Conservation (phyloP, 495 filamentous ascomycete species). For the Penicillium diatomitis region DNA sequence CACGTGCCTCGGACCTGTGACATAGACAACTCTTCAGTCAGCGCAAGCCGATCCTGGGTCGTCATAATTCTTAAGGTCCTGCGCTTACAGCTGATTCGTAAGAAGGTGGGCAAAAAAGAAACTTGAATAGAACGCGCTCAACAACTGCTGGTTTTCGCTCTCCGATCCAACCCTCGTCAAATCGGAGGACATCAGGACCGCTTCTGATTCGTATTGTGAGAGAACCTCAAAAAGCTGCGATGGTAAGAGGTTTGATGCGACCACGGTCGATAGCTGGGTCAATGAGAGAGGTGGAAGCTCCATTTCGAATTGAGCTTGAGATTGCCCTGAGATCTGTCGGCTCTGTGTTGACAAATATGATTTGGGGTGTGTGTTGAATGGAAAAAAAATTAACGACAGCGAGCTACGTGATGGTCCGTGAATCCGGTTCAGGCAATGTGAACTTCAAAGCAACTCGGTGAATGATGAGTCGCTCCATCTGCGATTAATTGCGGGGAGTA, state of each 20-base stretch:
- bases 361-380: neutral
- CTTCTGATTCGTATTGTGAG: conserved; percentile 36
- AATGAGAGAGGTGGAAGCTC: conserved; percentile 25
- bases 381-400: neutral
- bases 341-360: no score
- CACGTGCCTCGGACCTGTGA: conserved; percentile 43
- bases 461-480: no score
- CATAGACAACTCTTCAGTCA: neutral
- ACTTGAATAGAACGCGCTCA: conserved; percentile 41
- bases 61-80: no score
- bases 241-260: conserved; percentile 25
- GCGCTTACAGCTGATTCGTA: conserved; percentile 40
- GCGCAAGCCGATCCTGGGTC: no score
- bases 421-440: no score
- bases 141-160: conserved; percentile 15
- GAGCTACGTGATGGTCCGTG: no score
- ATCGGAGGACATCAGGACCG: conserved; percentile 23
- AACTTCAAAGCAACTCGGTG: no score
- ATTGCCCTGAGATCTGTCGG: neutral
- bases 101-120: conserved; percentile 46
- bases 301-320: conserved; percentile 13
- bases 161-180: conserved; percentile 4
- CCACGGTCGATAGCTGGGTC: conserved; percentile 31
- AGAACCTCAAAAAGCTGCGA: conserved; percentile 35
- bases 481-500: conserved; percentile 24